Conservation (phyloP, 202 grass and related monocot species). For the Dendrocalamus latiflorus region DNA sequence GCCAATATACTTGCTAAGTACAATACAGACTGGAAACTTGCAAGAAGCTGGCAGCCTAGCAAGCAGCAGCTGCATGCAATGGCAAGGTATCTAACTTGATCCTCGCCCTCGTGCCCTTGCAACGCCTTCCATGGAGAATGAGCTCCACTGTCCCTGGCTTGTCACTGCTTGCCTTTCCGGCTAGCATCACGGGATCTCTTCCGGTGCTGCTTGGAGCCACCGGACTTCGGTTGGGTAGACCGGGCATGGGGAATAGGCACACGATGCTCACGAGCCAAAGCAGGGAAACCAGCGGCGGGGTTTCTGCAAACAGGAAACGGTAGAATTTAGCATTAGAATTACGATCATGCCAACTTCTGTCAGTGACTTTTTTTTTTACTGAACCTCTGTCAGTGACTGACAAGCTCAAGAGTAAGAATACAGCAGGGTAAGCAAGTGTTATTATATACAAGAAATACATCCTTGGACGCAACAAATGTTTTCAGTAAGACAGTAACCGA, state of each 20-base stretch:
- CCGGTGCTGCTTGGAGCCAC: conserved; percentile 33
- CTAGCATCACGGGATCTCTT: conserved; percentile 41
- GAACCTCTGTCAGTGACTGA: background rate
- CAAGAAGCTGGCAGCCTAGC: conserved; percentile 26
- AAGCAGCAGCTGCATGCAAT: conserved; percentile 24
- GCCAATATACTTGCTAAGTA: too few species aligned
- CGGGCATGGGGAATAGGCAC: conserved; percentile 63
- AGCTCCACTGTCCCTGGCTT: conserved; percentile 21
- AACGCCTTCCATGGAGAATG: conserved; percentile 43
- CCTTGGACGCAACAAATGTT: too few species aligned
- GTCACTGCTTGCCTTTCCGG: conserved; percentile 47
- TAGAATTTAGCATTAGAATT: background rate
- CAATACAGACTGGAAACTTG: background rate
- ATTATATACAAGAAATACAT: background rate
- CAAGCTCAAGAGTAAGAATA: background rate
- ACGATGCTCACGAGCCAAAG: conserved; percentile 88
- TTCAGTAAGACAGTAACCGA: too few species aligned
- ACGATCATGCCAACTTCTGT: background rate
- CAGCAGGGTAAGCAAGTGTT: background rate
- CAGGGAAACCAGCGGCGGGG: conserved; percentile 99
- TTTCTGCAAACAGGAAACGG: conserved; percentile 52
- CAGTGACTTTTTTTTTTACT: too few species aligned
- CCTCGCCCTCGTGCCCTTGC: conserved; percentile 42
- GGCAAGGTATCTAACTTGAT: conserved; percentile 35
- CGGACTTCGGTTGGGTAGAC: conserved; percentile 33